Evolutionary conservation across 768 basidiomycete species (phyloP), one percentile per base, ranked within the genome.

Genomic region (Agaricus subrufescens): DNA sequence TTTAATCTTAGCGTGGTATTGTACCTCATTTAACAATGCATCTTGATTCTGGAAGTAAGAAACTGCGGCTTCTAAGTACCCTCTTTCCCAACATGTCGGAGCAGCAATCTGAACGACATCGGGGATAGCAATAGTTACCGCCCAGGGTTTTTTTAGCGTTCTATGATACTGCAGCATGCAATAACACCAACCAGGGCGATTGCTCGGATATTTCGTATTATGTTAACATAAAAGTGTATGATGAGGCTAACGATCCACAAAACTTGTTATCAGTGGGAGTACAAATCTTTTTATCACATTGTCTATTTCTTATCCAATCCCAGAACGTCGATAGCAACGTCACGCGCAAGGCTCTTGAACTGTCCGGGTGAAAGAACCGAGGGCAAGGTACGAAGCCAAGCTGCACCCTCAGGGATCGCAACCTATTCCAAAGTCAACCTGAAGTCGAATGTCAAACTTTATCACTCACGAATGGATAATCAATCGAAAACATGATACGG

Each of bases 401-500:
- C 48, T 34, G 62, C 61, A 14, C 61, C 65, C n/a, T 63, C 59
- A 3, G 55, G 47, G 9, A 66, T 65, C 12, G 54, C 46, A 14
- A 65, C 62, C 69, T 70, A 46, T 19, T 5, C 12, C 3, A 15
- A 15, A 26, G 2, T 29, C 15, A 27, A 29, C 12, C 51, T 23
- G 50, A 15, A 9, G 45, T n/a, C 12, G 23, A 12, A 19, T 26
- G 4, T 19, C 30, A 1, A 30, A 25, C 39, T 10, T n/a, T 26
- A 30, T 4, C 12, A 57, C 69, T 54, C 44, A 74, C 69, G 54
- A 66, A 72, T 1, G 69, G 70, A 60, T 72, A 73, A 51, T 71
- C 70, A 40, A 75, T 69, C 6, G 75, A 77, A 58, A 71, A 75
- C 67, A 77, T 57, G 12, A 77, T 76, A 26, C 69, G 65, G 54